Base-by-base conservation (phyloP, 2,329 filamentous ascomycete species). In the Elsinoe ampelina region DNA sequence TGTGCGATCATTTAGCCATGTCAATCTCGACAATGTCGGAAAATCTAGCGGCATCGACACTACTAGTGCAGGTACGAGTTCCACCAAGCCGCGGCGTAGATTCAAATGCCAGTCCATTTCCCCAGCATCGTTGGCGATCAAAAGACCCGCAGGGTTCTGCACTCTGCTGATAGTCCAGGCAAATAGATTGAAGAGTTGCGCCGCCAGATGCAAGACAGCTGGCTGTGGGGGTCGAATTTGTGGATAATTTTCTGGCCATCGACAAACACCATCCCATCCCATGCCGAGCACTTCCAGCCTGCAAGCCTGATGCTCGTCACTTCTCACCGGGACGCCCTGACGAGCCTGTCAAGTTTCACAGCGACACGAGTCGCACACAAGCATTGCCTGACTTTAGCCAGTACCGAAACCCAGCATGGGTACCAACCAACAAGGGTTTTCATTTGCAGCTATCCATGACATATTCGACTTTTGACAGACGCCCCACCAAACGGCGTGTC, bases 391-490 rank as follows among this genome's bases (percentile, higher is more conserved):
- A 19, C 1, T 19, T 12, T n/a, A 20, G 13, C 48, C 48, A 22
- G 11, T 52, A 3, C 15, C 32, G 13, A 3, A 5, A 38, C n/a
- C 48, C 34, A 52, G 38, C 34, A 39, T 39, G 34, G 19, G 48
- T 52, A 52, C 48, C 20, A 15, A 39, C 48, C 48, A 52, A 52
- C 48, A 52, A 17, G 34, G 34, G 48, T 38, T 30, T 30, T 34
- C 48, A 19, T 20, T 39, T 15, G 30, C 34, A 26, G 38, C 48
- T 11, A 38, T n/a, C 48, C 48, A 52, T 52, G 48, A 38, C 48
- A 52, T 52, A 26, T 26, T 39, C 48, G 48, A 52, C 34, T 26
- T 39, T 19, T 52, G 34, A 52, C 48, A 52, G 48, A 39, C 35
- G 48, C 48, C 48, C 39, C 48, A 39, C 35, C 48, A 11, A 20